Conservation (phyloP, 1,284 basidiomycete genomes). For the Hypsizygus ulmarius region DNA sequence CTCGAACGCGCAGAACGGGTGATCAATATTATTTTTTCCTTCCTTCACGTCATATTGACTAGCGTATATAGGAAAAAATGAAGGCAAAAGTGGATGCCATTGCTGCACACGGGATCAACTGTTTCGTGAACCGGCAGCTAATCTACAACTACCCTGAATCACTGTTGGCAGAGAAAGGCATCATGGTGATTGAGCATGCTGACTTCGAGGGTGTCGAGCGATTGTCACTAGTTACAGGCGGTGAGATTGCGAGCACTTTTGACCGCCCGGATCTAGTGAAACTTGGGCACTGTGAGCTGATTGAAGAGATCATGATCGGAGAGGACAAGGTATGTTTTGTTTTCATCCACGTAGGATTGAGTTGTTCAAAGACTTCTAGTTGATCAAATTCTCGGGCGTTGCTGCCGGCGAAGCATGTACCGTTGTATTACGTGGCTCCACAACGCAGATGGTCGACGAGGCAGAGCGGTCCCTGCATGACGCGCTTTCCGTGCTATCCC, state of each 20-base stretch:
- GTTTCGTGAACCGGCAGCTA: conserved; percentile 97
- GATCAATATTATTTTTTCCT: conserved; percentile 17
- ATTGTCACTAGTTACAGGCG: conserved; percentile 93
- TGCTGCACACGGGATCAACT: conserved; percentile 93
- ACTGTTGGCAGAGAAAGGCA: conserved; percentile 89
- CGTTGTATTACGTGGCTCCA: conserved; percentile 95
- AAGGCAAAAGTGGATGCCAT: conserved; percentile 97
- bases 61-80: conserved; percentile 87
- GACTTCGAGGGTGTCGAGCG: conserved; percentile 99
- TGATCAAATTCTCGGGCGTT: conserved; percentile 99
- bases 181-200: conserved; percentile 97
- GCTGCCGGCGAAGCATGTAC: conserved; percentile 99
- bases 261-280: conserved; percentile 93
- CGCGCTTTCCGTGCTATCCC: conserved; percentile 94
- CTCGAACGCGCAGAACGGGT: conserved; percentile 94
- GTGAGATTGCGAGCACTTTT: conserved; percentile 96
- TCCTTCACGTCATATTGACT: not conserved
- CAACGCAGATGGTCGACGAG: conserved; percentile 98
- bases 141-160: conserved; percentile 99
- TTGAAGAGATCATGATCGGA: conserved; percentile 99
- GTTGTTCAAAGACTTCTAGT: conserved; percentile 42
- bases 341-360: too few relatives aligned
- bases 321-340: conserved; percentile 83
- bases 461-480: conserved; percentile 98
- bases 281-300: conserved; percentile 90